A percentile compares a stretch with the other conserved stretches of the same genome.
phyloP scores from a whole-genome alignment of 2,329 filamentous ascomycete species.

The Cordyceps sp. region DNA sequence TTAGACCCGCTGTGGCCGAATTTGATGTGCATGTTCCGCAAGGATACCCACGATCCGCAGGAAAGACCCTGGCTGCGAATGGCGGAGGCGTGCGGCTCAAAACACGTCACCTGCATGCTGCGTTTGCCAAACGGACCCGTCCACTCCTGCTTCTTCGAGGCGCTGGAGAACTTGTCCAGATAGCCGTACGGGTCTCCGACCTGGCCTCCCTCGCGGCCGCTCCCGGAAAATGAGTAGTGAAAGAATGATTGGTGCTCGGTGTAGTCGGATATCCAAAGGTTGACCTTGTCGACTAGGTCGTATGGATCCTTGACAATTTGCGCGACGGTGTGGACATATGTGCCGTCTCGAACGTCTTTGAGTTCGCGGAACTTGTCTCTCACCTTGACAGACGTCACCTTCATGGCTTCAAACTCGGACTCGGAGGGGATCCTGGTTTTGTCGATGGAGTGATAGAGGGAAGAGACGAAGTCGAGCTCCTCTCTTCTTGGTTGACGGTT shows the following conservation, averaged over 20 bases:
- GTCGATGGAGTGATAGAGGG: conserved; percentile 26
- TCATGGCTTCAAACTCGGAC: conserved; percentile 23
- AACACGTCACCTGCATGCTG: conserved; percentile 57
- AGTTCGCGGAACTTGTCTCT: conserved; percentile 47
- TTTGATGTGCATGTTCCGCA: conserved; percentile 62
- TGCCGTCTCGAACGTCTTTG: conserved; percentile 36
- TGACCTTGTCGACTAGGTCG: conserved; percentile 26
- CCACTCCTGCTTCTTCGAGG: conserved; percentile 30
- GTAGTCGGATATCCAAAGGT: conserved; percentile 70
- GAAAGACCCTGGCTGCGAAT: conserved; percentile 35
- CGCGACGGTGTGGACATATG: conserved; percentile 54
- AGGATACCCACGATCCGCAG: conserved; percentile 41
- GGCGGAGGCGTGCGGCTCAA: conserved; percentile 45
- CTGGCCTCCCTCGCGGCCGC: conserved; percentile 13
- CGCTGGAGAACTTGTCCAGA: conserved; percentile 12
- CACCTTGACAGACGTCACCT: conserved; percentile 21
- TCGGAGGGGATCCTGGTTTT: conserved; percentile 24
- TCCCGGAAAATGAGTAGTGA: conserved; percentile 21
- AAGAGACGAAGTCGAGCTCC: conserved; percentile 28
- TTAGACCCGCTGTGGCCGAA: conserved; percentile 29
- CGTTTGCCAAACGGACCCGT: conserved; percentile 57
- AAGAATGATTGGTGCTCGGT: conserved; percentile 53
- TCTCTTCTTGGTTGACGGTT: conserved; percentile 6
- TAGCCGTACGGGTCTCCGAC: conserved; percentile 44
- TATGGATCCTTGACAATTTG: conserved; percentile 44